Evolutionary conservation across 2,329 filamentous ascomycete genomes (phyloP).

Genomic region (Scedosporium dehoogii): DNA sequence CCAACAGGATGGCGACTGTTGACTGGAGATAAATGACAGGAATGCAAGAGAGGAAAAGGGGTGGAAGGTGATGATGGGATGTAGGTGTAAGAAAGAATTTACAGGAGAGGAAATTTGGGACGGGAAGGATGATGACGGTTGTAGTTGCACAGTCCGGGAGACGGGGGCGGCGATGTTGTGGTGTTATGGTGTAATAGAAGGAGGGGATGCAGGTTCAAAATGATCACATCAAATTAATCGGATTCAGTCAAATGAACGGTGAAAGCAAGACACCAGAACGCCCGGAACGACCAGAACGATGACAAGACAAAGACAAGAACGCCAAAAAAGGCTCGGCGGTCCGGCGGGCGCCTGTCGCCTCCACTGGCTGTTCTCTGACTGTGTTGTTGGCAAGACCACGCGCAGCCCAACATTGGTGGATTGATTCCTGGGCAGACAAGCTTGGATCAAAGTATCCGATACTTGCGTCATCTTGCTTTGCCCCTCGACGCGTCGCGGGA

Average conservation of each 20-base stretch:
- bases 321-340: too few relatives aligned
- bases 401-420: too few relatives aligned
- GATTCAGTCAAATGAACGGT: neutral
- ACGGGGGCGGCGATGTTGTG: neutral
- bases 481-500: too few relatives aligned
- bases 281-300: too few relatives aligned
- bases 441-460: too few relatives aligned
- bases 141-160: neutral
- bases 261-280: neutral
- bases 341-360: too few relatives aligned
- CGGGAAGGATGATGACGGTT: neutral
- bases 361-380: too few relatives aligned
- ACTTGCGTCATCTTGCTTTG: too few relatives aligned
- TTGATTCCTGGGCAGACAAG: too few relatives aligned
- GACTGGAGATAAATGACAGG: neutral
- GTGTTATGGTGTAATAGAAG: neutral
- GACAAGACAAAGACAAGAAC: too few relatives aligned
- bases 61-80: neutral
- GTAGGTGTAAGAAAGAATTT: neutral
- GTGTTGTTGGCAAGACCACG: too few relatives aligned
- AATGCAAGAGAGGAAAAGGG: neutral
- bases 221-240: neutral
- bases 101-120: neutral
- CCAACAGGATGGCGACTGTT: neutral
- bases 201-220: neutral